Conservation (phyloP, 352 stramenopile genomes). For the Globisporangium rhizosaccharum region DNA sequence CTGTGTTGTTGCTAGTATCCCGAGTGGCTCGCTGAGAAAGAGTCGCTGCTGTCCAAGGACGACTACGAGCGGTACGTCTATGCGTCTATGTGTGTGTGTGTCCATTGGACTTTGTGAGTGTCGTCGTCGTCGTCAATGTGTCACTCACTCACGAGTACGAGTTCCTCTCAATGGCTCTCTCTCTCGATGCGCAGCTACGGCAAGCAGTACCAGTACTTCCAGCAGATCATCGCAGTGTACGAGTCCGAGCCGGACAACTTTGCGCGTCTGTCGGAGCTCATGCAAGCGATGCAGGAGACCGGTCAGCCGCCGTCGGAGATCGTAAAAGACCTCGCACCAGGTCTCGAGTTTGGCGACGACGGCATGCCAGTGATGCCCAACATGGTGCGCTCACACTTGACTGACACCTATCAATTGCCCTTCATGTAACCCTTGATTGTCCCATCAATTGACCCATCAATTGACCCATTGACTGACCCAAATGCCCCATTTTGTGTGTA, state of each 20-base stretch:
- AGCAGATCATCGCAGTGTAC: constrained; percentile 95
- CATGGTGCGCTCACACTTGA: constrained; percentile 45
- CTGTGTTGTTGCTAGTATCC: constrained; percentile 77
- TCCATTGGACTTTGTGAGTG: neutral
- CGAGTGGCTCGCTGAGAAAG: constrained; percentile 94
- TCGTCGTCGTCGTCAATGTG: neutral
- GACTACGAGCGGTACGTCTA: constrained; percentile 84
- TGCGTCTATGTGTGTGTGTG: neutral
- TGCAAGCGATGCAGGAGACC: constrained; percentile 94
- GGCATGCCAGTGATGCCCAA: constrained; percentile 96
- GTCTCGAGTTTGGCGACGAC: constrained; percentile 55
- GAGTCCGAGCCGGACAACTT: constrained; percentile 97
- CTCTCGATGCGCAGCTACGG: constrained; percentile 67
- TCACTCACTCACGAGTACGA: neutral
- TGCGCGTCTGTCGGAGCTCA: constrained; percentile 92
- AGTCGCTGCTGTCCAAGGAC: constrained; percentile 80
- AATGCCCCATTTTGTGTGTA: neutral
- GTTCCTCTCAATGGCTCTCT: neutral
- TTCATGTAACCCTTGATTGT: neutral
- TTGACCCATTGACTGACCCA: neutral
- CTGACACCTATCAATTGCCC: too few relatives aligned
- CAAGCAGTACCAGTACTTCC: constrained; percentile 97
- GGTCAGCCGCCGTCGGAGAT: constrained; percentile 96
- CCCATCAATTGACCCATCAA: too few relatives aligned
- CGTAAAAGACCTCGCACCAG: constrained; percentile 97